phyloP scores from a whole-genome alignment of 768 basidiomycete species.

The Tricholoma sp. region DNA sequence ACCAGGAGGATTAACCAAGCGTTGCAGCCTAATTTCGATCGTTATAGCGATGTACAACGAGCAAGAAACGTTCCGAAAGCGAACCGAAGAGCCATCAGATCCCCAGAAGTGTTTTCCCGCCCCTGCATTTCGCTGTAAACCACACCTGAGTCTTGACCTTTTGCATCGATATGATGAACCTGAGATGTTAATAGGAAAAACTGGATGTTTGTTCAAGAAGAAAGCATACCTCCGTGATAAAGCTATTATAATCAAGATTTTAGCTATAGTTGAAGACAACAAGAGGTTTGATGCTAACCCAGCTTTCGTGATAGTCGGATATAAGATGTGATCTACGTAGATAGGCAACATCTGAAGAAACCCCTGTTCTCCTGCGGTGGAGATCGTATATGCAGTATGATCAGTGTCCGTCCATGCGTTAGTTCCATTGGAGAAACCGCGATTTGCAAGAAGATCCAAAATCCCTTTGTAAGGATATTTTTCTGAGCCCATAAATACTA shows the following conservation, averaged over 20 bases:
- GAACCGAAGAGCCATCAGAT: conserved; percentile 84
- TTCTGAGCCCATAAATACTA: conserved; percentile 94
- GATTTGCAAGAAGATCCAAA: conserved; percentile 90
- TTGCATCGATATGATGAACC: conserved; percentile 93
- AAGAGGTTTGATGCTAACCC: conserved; percentile 47
- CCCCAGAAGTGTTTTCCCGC: conserved; percentile 86
- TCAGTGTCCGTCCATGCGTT: conserved; percentile 98
- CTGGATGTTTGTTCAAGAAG: not conserved
- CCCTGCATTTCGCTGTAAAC: conserved; percentile 98
- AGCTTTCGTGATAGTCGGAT: conserved; percentile 88
- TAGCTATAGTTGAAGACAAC: not conserved
- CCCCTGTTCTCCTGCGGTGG: conserved; percentile 92
- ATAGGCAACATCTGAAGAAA: conserved; percentile 82
- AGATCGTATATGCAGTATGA: conserved; percentile 93
- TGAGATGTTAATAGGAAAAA: conserved; percentile 21
- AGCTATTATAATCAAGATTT: conserved; percentile 24
- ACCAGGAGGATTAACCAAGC: conserved; percentile 69
- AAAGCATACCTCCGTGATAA: conserved; percentile 51
- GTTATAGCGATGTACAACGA: not conserved
- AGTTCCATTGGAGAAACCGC: conserved; percentile 86
- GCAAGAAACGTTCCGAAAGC: conserved; percentile 19
- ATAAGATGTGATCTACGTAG: conserved; percentile 94
- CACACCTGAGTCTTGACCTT: conserved; percentile 91
- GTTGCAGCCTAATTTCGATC: conserved; percentile 53
- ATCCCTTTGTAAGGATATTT: conserved; percentile 96